These are phyloP conservation scores for Phytophthora agathidicida DNA, from an alignment of 352 stramenopile species.

Conservation along the genomic window DNA sequence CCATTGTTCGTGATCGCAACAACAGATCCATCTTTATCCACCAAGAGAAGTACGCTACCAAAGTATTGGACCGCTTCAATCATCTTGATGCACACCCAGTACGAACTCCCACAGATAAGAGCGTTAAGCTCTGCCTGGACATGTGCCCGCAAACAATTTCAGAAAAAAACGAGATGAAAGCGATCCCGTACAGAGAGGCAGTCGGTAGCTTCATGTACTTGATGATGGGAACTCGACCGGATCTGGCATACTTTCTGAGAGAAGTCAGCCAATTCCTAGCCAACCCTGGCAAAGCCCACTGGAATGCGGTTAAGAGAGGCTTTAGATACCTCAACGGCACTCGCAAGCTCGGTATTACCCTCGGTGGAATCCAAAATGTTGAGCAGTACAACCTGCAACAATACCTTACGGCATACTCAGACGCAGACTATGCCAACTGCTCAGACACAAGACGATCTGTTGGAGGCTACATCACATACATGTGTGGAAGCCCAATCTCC, in stretches of 20 bases:
- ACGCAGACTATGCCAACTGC: constrained; percentile 29
- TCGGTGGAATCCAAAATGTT: constrained; percentile 7
- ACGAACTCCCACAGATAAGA: background rate
- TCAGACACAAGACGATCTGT: too few relatives aligned
- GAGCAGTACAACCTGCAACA: background rate
- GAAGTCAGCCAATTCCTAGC: background rate
- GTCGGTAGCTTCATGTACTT: constrained; percentile 1
- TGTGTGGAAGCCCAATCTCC: constrained; percentile 26
- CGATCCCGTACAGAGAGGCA: too few relatives aligned
- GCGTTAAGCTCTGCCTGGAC: background rate
- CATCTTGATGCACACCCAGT: background rate
- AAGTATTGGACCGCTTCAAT: constrained; percentile 23
- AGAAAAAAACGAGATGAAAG: background rate
- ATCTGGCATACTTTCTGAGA: background rate
- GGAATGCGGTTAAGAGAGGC: constrained; percentile 1
- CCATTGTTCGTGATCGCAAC: constrained; percentile 14
- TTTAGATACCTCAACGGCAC: constrained; percentile 6
- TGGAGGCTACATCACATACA: too few relatives aligned
- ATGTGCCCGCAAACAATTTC: constrained; percentile 2
- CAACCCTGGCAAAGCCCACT: background rate
- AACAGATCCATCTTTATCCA: constrained; percentile 14
- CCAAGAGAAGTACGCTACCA: too few relatives aligned
- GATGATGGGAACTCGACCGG: background rate
- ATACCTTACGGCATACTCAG: constrained; percentile 11
- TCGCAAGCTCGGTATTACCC: constrained; percentile 15